Conservation (phyloP, 1,284 basidiomycete genomes). For the Ganoderma meredithae region DNA sequence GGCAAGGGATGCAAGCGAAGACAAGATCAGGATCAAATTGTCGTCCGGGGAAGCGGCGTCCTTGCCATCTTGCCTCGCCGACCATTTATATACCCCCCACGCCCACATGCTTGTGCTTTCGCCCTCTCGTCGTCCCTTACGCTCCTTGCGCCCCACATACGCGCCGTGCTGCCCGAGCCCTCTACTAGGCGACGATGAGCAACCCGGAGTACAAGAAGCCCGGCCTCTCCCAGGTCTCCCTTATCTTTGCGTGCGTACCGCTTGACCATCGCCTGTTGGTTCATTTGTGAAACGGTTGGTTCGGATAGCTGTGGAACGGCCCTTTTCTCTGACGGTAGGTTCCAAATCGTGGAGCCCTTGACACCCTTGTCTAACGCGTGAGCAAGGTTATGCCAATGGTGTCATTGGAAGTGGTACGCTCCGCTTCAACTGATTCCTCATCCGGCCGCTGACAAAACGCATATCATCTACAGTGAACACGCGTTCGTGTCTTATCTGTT, state of each 20-base stretch:
- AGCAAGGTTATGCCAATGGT: constrained; percentile 80
- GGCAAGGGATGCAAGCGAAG: constrained; percentile 7
- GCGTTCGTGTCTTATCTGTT: constrained; percentile 48
- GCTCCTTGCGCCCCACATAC: constrained; percentile 26
- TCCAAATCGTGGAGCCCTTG: neutral
- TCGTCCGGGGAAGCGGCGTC: constrained; percentile 15
- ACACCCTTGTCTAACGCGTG: constrained; percentile 6
- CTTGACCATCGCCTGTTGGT: neutral
- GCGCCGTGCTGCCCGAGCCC: constrained; percentile 19
- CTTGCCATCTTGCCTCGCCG: constrained; percentile 5
- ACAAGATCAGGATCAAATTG: constrained; percentile 26
- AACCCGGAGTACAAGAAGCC: constrained; percentile 30
- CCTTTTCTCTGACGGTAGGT: constrained; percentile 83
- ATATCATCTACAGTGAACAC: constrained; percentile 62
- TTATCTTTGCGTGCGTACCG: constrained; percentile 80
- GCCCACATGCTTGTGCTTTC: constrained; percentile 18
- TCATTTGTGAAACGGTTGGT: neutral
- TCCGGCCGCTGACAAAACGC: constrained; percentile 3
- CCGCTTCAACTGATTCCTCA: neutral
- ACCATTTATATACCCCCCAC: constrained; percentile 21
- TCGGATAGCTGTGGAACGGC: constrained; percentile 78
- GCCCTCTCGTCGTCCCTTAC: constrained; percentile 21
- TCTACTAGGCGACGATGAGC: constrained; percentile 31
- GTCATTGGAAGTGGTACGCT: constrained; percentile 77
- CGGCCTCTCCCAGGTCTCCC: constrained; percentile 62